phyloP scores from a whole-genome alignment of 1,284 basidiomycete species.

The Psilocybe mexicana region DNA sequence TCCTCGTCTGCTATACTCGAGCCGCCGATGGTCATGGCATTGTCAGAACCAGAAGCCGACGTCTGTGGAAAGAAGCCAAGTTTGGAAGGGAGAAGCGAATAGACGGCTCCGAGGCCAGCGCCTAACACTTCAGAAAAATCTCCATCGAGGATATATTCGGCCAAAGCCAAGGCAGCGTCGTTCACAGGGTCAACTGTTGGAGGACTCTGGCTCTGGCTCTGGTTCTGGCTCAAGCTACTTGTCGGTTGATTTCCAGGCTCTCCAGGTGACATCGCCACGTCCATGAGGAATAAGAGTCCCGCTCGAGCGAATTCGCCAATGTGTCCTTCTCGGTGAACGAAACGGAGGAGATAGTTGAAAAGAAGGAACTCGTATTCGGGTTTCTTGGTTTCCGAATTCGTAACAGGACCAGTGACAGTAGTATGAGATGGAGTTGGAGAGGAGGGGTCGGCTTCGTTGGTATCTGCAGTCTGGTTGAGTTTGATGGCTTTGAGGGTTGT shows the following conservation, averaged over 20 bases:
- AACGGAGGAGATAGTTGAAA: slow-evolving; percentile 95
- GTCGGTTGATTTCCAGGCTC: slow-evolving; percentile 45
- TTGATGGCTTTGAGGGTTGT: slow-evolving; percentile 21
- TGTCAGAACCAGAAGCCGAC: slow-evolving; percentile 37
- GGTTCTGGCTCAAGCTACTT: slow-evolving; percentile 14
- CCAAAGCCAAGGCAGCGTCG: slow-evolving; percentile 83
- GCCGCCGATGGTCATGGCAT: slow-evolving; percentile 66
- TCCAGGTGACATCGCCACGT: slow-evolving; percentile 85
- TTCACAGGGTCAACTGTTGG: slow-evolving; percentile 63
- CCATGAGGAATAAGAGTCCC: slow-evolving; percentile 90
- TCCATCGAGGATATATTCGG: slow-evolving; percentile 92
- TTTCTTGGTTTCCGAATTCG: slow-evolving; percentile 52
- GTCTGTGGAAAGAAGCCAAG: slow-evolving; percentile 63
- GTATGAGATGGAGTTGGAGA: slow-evolving; percentile 64
- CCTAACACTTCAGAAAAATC: slow-evolving; percentile 97
- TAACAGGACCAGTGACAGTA: slow-evolving; percentile 52
- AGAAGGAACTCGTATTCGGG: slow-evolving; percentile 93
- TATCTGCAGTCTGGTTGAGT: slow-evolving; percentile 14
- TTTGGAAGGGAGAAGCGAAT: slow-evolving; percentile 89
- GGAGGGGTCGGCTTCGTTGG: slow-evolving; percentile 21
- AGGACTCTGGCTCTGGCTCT: slow-evolving; percentile 28
- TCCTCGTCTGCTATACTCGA: slow-evolving; percentile 50
- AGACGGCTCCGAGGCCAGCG: slow-evolving; percentile 92
- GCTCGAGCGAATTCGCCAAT: slow-evolving; percentile 94
- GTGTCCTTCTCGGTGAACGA: slow-evolving; percentile 91